Evolutionary conservation across 441 rosid genomes (phyloP).

Genomic region (Eutrema salsugineum): DNA sequence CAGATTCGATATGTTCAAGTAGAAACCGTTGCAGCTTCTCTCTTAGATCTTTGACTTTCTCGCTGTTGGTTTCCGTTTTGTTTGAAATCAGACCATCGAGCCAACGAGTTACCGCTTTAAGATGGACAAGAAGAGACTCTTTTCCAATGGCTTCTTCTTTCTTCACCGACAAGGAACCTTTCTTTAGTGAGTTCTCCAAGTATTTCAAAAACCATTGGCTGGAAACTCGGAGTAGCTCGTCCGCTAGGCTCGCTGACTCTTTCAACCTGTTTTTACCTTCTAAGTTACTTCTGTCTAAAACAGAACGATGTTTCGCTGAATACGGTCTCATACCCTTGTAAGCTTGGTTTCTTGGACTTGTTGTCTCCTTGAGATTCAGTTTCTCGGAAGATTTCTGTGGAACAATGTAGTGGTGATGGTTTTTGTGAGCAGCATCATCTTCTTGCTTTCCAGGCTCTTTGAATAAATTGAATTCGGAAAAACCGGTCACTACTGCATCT

Average conservation of each 20-base stretch:
- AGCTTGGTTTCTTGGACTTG: slow-evolving; percentile 16
- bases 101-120: slow-evolving; percentile 44
- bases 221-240: slow-evolving; percentile 40
- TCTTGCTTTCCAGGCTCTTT: slow-evolving; percentile 29
- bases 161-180: slow-evolving; percentile 21
- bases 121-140: slow-evolving; percentile 33
- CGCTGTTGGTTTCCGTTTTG: slow-evolving; percentile 25
- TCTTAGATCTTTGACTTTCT: slow-evolving; percentile 37
- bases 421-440: neutral
- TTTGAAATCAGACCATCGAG: slow-evolving; percentile 30
- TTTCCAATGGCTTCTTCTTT: slow-evolving; percentile 33
- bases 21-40: slow-evolving; percentile 43
- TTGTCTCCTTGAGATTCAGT: slow-evolving; percentile 22
- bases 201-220: slow-evolving; percentile 48
- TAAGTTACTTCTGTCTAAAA: slow-evolving; percentile 9
- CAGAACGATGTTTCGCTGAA: slow-evolving; percentile 4
- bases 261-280: slow-evolving; percentile 30
- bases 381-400: slow-evolving; percentile 27
- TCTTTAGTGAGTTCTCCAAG: slow-evolving; percentile 41
- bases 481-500: slow-evolving; percentile 39
- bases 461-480: slow-evolving; percentile 41
- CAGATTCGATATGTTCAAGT: slow-evolving; percentile 35
- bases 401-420: slow-evolving; percentile 30
- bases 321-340: slow-evolving; percentile 8
- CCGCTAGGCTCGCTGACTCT: slow-evolving; percentile 36